Percentiles rank a stretch among this genome's conserved stretches.
Evolutionary conservation across 371 early-diverging fungal genomes (phyloP).

Genomic region (Vairimorpha necatrix): DNA sequence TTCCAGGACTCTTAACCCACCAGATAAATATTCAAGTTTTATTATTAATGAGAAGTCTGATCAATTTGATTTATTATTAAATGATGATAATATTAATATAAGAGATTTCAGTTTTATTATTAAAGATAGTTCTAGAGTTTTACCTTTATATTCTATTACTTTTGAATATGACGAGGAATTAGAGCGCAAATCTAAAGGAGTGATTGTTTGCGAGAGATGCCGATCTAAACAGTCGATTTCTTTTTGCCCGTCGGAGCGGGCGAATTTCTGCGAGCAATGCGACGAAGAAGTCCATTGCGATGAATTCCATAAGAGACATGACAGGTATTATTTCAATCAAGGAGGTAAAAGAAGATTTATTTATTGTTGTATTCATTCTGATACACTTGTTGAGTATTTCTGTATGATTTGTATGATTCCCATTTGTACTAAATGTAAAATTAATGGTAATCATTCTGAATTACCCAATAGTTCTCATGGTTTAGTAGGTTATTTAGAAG

Average conservation of each 20-base stretch:
- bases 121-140: conserved; percentile 58
- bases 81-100: conserved; percentile 25
- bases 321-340: conserved; percentile 59
- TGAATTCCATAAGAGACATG: conserved; percentile 61
- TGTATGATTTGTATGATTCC: conserved; percentile 61
- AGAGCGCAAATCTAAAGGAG: conserved; percentile 54
- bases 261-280: conserved; percentile 63
- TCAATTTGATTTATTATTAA: conserved; percentile 10
- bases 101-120: conserved; percentile 52
- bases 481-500: conserved; percentile 60
- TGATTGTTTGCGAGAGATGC: conserved; percentile 61
- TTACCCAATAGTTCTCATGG: conserved; percentile 47
- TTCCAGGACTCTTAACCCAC: conserved; percentile 54
- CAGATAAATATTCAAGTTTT: conserved; percentile 57
- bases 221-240: conserved; percentile 37
- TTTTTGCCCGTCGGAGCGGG: conserved; percentile 65
- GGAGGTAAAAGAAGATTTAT: conserved; percentile 63
- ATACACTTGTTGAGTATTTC: conserved; percentile 60
- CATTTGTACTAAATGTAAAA: conserved; percentile 63
- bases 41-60: conserved; percentile 34
- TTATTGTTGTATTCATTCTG: conserved; percentile 54
- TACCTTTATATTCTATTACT: conserved; percentile 58
- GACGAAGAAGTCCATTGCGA: conserved; percentile 62
- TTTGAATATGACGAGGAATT: conserved; percentile 64
- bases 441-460: conserved; percentile 58